A percentile compares a stretch with the other conserved stretches of the same genome.
Evolutionary conservation across 2,329 filamentous ascomycete species (phyloP).

Genomic region (Thielaviopsis euricoi): DNA sequence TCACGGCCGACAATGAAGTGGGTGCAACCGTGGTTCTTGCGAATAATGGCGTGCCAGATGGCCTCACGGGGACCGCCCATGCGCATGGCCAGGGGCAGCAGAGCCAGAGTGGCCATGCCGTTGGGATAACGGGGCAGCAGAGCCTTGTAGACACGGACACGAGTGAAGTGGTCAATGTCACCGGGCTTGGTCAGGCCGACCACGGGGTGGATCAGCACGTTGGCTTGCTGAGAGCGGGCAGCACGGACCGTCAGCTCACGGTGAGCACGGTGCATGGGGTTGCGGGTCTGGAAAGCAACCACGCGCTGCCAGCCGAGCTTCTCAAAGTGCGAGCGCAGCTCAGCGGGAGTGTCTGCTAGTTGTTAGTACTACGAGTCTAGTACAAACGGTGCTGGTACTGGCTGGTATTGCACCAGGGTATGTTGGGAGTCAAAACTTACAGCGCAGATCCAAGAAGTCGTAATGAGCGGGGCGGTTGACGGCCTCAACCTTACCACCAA

Average conservation of each 20-base stretch:
- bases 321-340: constrained; percentile 92
- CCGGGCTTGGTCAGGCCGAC: constrained; percentile 97
- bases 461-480: constrained; percentile 95
- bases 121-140: constrained; percentile 94
- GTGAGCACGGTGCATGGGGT: constrained; percentile 98
- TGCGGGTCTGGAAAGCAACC: constrained; percentile 97
- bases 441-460: constrained; percentile 93
- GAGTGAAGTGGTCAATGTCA: constrained; percentile 99
- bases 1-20: constrained; percentile 99
- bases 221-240: constrained; percentile 87
- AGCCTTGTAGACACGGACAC: constrained; percentile 96
- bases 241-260: constrained; percentile 94
- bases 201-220: constrained; percentile 97
- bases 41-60: constrained; percentile 99
- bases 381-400: too few species aligned
- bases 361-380: background rate
- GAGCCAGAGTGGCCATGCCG: constrained; percentile 93
- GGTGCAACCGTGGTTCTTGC: constrained; percentile 97
- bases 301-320: constrained; percentile 98
- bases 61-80: constrained; percentile 98
- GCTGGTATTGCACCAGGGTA: too few species aligned
- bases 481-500: constrained; percentile 91
- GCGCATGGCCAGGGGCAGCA: constrained; percentile 91
- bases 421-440: too few species aligned
- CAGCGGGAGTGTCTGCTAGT: constrained; percentile 64